phyloP scores from a whole-genome alignment of 108 stramenopile genomes.

The Thalassiosira profunda region DNA sequence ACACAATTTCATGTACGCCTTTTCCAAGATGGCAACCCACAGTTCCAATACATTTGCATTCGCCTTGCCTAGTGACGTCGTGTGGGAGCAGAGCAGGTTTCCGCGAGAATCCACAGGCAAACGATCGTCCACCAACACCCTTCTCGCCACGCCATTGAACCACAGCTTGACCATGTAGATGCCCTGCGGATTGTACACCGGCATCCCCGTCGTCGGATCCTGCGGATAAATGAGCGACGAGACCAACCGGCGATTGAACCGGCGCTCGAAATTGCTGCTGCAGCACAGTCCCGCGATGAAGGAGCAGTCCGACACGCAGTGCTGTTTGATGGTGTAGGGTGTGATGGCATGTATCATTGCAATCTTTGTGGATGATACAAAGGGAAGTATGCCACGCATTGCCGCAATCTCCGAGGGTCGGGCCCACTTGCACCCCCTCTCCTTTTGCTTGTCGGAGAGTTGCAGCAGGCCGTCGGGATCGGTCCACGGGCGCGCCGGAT shows the following conservation, averaged over 20 bases:
- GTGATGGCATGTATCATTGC: conserved; percentile 60
- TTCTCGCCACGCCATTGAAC: conserved; percentile 90
- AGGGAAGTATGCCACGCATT: conserved; percentile 36
- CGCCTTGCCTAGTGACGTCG: conserved; percentile 9
- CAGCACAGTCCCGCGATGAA: conserved; percentile 94
- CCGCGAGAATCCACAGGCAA: conserved; percentile 82
- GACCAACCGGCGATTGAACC: conserved; percentile 68
- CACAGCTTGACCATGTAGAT: conserved; percentile 96
- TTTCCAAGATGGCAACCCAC: conserved; percentile 95
- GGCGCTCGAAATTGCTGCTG: conserved; percentile 82
- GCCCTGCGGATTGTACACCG: conserved; percentile 88
- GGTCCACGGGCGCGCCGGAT: conserved; percentile 16
- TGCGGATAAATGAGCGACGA: conserved; percentile 87
- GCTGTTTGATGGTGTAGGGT: conserved; percentile 80
- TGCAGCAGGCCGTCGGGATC: conserved; percentile 70
- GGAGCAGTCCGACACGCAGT: conserved; percentile 92
- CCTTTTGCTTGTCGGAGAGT: conserved; percentile 64
- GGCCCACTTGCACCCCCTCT: conserved; percentile 67
- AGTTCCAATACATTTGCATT: conserved; percentile 65
- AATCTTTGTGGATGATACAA: conserved; percentile 7
- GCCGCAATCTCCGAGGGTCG: conserved; percentile 70
- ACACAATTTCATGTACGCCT: conserved; percentile 95
- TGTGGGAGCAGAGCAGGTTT: conserved; percentile 83
- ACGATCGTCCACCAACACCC: conserved; percentile 91
- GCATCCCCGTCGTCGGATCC: conserved; percentile 54